These are phyloP conservation scores for Clonostachys rhizophaga DNA, from an alignment of 2,329 filamentous ascomycete species.

Conservation along the genomic window DNA sequence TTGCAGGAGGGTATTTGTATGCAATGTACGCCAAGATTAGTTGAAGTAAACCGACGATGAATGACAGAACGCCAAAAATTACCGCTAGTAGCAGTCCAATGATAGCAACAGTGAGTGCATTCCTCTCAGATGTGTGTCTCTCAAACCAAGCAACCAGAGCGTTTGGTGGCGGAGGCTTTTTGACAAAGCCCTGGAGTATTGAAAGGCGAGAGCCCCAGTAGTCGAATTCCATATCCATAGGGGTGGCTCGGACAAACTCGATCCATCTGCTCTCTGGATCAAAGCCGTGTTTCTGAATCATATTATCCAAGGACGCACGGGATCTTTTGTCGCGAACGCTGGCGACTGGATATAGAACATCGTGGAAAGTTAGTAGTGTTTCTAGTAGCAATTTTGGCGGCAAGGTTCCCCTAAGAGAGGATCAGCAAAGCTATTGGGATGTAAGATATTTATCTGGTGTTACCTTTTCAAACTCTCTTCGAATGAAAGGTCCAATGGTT, in stretches of 20 bases:
- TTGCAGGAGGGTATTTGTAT: neutral
- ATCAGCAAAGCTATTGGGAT: too few relatives aligned
- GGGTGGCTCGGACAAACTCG: neutral
- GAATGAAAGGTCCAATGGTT: neutral
- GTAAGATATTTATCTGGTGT: neutral
- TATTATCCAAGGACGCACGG: neutral
- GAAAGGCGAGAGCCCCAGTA: neutral
- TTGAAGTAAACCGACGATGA: neutral
- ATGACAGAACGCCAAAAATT: neutral
- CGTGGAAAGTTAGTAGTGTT: neutral
- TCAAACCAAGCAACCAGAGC: neutral
- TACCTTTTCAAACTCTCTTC: neutral
- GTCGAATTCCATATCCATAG: neutral
- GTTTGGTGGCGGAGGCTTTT: neutral
- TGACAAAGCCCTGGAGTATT: neutral
- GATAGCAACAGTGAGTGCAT: neutral
- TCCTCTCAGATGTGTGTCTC: neutral
- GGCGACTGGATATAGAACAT: neutral
- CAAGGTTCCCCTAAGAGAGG: neutral
- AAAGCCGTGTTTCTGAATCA: neutral
- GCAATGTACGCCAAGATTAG: neutral
- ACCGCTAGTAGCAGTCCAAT: neutral
- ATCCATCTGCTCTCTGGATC: neutral
- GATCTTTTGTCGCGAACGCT: neutral
- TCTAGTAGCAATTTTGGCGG: neutral